A percentile compares a stretch with the other conserved stretches of the same genome.
phyloP scores from a whole-genome alignment of 495 filamentous ascomycete species.

The Wilcoxina mikolae region DNA sequence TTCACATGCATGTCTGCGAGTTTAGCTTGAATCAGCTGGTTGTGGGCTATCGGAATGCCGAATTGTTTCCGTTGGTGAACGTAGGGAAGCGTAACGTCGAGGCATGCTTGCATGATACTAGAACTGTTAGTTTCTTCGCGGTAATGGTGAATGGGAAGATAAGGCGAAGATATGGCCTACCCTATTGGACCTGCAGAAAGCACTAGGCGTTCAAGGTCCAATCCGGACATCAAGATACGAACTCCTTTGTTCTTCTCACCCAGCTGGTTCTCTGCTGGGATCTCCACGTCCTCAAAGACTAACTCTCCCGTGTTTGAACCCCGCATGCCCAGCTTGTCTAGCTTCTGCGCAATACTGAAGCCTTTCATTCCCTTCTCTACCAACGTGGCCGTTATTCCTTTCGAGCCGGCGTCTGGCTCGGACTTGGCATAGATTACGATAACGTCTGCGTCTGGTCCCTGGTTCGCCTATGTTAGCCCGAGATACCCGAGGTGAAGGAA shows the following conservation, averaged over 20 bases:
- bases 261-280: constrained; percentile 66
- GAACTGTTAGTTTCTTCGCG: not conserved
- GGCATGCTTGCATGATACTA: constrained; percentile 82
- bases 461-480: not conserved
- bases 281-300: constrained; percentile 82
- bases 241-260: constrained; percentile 71
- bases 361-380: constrained; percentile 54
- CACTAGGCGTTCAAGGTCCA: constrained; percentile 87
- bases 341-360: constrained; percentile 76
- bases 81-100: constrained; percentile 81
- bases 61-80: constrained; percentile 85
- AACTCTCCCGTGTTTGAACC: constrained; percentile 94
- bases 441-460: constrained; percentile 80
- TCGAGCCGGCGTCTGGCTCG: constrained; percentile 58
- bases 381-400: constrained; percentile 91
- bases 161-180: constrained; percentile 24
- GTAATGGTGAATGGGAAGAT: not conserved
- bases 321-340: constrained; percentile 97
- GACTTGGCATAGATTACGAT: constrained; percentile 96
- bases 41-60: constrained; percentile 69
- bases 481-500: not conserved
- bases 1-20: constrained; percentile 97
- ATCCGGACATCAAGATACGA: constrained; percentile 83
- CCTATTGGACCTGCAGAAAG: constrained; percentile 82
- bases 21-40: constrained; percentile 86